Percentiles rank a stretch among this genome's conserved stretches.
phyloP scores from a whole-genome alignment of 805 yeast species.

The Metschnikowia gruessii region DNA sequence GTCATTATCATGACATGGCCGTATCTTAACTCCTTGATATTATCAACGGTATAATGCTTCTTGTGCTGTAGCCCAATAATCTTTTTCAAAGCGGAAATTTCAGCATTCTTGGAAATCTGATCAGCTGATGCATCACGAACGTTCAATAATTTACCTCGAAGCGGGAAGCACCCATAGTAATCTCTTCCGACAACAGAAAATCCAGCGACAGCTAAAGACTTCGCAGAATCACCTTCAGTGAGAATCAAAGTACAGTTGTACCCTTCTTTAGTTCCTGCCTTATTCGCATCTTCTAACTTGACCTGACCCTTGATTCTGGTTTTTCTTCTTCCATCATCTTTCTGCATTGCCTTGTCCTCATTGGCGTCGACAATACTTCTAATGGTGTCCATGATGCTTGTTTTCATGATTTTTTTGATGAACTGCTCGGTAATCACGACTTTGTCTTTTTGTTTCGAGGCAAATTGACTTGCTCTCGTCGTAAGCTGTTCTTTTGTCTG shows the following conservation, averaged over 20 bases:
- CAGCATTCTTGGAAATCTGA: slow-evolving; percentile 88
- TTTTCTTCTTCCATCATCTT: slow-evolving; percentile 83
- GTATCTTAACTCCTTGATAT: slow-evolving; percentile 73
- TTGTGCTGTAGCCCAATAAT: slow-evolving; percentile 95
- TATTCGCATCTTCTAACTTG: slow-evolving; percentile 92
- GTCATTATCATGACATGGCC: slow-evolving; percentile 99
- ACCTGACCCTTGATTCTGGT: slow-evolving; percentile 84
- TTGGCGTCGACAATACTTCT: slow-evolving; percentile 82
- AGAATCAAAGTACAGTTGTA: slow-evolving; percentile 86
- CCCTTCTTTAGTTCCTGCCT: slow-evolving; percentile 93
- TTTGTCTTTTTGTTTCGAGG: slow-evolving; percentile 60
- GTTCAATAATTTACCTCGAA: slow-evolving; percentile 90
- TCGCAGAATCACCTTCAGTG: slow-evolving; percentile 97
- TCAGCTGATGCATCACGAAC: slow-evolving; percentile 98
- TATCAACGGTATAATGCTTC: slow-evolving; percentile 62
- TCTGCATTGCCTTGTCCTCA: slow-evolving; percentile 82
- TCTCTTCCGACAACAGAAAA: slow-evolving; percentile 94
- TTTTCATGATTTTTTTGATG: slow-evolving; percentile 62
- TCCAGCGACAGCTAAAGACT: slow-evolving; percentile 88
- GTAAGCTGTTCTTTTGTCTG: slow-evolving; percentile 96
- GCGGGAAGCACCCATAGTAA: slow-evolving; percentile 90
- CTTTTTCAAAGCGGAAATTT: slow-evolving; percentile 91
- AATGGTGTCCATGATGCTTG: slow-evolving; percentile 70
- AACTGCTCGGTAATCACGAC: slow-evolving; percentile 72
- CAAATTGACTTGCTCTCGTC: slow-evolving; percentile 84